Conservation (phyloP, 2,329 filamentous ascomycete genomes). For the Colletotrichum viniferum region DNA sequence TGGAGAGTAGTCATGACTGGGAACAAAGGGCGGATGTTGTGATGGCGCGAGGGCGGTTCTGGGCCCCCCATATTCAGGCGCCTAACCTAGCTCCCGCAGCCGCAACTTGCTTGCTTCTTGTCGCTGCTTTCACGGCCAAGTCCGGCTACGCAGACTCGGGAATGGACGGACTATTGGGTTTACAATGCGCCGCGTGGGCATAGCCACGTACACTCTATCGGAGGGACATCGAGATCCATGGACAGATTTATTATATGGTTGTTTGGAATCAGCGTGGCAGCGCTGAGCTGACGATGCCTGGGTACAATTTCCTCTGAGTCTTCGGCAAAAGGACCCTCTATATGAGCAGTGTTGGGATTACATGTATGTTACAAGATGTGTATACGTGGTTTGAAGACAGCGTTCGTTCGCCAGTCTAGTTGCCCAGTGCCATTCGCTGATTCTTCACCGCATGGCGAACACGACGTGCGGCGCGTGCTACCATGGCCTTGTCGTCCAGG, state of each 20-base stretch:
- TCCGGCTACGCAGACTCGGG: not conserved
- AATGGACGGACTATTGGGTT: not conserved
- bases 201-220: not conserved
- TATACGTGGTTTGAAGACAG: not conserved
- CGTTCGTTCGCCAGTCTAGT: not conserved
- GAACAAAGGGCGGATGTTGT: not conserved
- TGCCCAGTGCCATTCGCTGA: not conserved
- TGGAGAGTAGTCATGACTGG: not conserved
- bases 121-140: not conserved
- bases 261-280: not conserved
- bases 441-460: not conserved
- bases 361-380: not conserved
- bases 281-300: not conserved
- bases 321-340: not conserved
- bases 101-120: not conserved
- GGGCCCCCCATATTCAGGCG: not conserved
- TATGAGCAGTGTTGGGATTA: not conserved
- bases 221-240: not conserved
- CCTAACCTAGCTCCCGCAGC: not conserved
- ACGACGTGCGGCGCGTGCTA: slow-evolving; percentile 1
- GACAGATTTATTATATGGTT: not conserved
- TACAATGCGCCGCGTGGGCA: not conserved
- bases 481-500: slow-evolving; percentile 13
- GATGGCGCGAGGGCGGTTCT: not conserved
- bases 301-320: not conserved